Evolutionary conservation across 2,329 filamentous ascomycete species (phyloP), one percentile per base, ranked within the genome.

Genomic region (Hymenoscyphus fructigenus): DNA sequence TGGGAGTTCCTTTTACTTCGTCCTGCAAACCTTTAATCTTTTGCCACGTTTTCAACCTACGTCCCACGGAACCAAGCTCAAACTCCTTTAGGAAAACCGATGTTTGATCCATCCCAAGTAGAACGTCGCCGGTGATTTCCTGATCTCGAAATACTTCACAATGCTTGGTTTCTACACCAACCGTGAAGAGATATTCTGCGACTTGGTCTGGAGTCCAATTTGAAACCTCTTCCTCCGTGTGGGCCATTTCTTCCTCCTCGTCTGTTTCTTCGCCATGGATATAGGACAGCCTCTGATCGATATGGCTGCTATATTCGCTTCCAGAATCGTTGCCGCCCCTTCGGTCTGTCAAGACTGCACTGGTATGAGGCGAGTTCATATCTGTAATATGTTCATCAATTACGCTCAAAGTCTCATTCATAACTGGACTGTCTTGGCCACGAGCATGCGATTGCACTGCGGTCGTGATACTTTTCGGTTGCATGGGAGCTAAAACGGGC

Each of bases 351-450:
- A 85, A 84, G 26, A 62, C 66, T n/a, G 67, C 65, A 61, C 69
- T 71, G 55, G 73, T 68, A 5, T 82, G 79, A 6, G 84, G 79
- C 20, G 84, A 84, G 67, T 85, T 81, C 68, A 98, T 85, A 76
- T 97, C 91, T 53, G 92, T 97, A 71, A 98, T 97, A 75, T 97
- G 94, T 78, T 98, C 94, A 76, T 98, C 90, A 73, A 98, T 98
- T 65, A 98, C 94, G 74, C 93, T 97, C 60, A 98, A 80, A 0
- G 94, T 97, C 76, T 98, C 93, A 75, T 93, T 93, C 82, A 98
- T 90, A 59, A 97, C 93, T 12, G 91, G 90, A 74, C 88, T 91
- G 62, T 88, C 85, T 70, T 87, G 81, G 20, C 81, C 75, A 70
- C 79, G 72, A 66, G 73, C 55, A 70, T 80, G 72, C 65, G 75